Evolutionary conservation across 495 filamentous ascomycete genomes (phyloP), one percentile per base, ranked within the genome.

Genomic region (Penicillium lividum): DNA sequence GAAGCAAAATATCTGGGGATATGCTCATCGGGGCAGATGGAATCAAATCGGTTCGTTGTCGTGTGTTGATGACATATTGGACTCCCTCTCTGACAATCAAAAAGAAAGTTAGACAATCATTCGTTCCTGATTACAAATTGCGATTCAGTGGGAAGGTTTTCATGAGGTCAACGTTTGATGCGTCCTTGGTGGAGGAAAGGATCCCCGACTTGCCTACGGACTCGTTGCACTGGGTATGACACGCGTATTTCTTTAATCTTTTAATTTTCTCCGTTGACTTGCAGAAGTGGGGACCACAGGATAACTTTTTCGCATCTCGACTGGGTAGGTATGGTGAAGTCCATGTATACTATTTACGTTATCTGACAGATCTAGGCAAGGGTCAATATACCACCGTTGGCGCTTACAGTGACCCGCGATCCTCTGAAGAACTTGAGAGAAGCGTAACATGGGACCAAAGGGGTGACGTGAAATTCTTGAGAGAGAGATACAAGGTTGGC

Each of bases 161-260:
- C 7, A 75, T 79, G 65, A 68, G 78, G 44, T 71, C 74, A n/a
- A 75, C 79, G 6, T 80, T 82, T 40, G 73, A 75, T 52, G 66
- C 67, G 3, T 72, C 68, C 1, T 56, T 75, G 40, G 71, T 77
- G 4, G 70, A 72, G 34, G 59, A 70, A 33, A 68, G 67, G 46
- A 70, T 80, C 22, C 68, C 72, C 4, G 62, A 71, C 58, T 44
- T 82, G 5, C 77, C 77, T 7, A 56, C 69, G 16, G 80, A 81
- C 56, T 77, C 80, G 11, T 69, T 68, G 16, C 78, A 80, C 44
- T 81, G 78, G 70, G 68, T 73, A 64, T 43, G 52, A 18, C 1
- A 4, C 38, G 7, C 38, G 11, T 15, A 15, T n/a, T n/a, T 36
- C 0, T 8, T 45, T 25, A 13, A 4, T 0, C n/a, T 10, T 30